These are phyloP conservation scores for Silene uniflora DNA, from an alignment of 148 eudicot genomes.

Conservation along the genomic window DNA sequence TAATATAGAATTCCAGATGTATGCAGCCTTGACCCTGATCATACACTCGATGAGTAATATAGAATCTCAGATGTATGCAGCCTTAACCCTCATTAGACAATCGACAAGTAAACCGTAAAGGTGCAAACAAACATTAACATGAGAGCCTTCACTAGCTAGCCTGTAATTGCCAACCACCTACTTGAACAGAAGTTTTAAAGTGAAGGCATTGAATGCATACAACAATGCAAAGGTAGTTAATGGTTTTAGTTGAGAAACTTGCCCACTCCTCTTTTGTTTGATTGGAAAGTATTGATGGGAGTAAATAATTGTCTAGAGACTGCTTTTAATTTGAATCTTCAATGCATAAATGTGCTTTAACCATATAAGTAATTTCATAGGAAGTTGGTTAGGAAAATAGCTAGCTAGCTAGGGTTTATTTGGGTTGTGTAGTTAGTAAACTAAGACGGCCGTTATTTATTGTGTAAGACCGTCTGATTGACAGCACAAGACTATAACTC, in stretches of 20 bases:
- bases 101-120: no score
- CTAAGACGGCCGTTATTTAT: background rate
- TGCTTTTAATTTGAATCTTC: background rate
- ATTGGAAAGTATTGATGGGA: slow-evolving; percentile 6
- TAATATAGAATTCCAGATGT: no score
- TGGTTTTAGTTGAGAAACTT: slow-evolving; percentile 78
- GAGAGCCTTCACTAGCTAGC: slow-evolving; percentile 5
- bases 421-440: background rate
- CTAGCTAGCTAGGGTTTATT: background rate
- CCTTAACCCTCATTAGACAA: no score
- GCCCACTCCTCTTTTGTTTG: slow-evolving; percentile 16
- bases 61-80: no score
- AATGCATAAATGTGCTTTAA: background rate
- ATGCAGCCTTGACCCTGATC: no score
- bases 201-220: slow-evolving; percentile 46
- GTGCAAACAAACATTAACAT: slow-evolving; percentile 13
- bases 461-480: background rate
- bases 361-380: background rate
- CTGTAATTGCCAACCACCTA: slow-evolving; percentile 34
- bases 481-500: background rate
- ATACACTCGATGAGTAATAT: no score
- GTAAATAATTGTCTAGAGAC: slow-evolving; percentile 6
- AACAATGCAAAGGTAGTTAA: slow-evolving; percentile 33
- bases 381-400: slow-evolving; percentile 2
- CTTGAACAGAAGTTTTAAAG: slow-evolving; percentile 45